Base-by-base conservation (phyloP, 2,329 filamentous ascomycete species). In the Paecilomyces sp. region DNA sequence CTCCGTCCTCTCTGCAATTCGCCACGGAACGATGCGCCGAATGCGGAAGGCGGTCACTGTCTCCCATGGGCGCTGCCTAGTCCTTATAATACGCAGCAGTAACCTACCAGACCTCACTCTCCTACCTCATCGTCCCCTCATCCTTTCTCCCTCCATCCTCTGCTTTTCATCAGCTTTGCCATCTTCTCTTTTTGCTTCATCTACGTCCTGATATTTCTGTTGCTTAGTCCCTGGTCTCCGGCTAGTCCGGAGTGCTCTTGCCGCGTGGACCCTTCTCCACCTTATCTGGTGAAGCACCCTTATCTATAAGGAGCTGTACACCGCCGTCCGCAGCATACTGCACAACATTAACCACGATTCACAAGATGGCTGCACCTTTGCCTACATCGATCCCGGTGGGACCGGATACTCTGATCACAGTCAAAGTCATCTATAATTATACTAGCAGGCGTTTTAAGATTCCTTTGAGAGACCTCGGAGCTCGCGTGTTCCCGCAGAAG, bases 361-460 rank as follows among this genome's bases (percentile, higher is more conserved):
- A 53, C 13, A 53, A 63, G 69, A 78, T 79, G 75, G 73, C 75
- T 57, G 66, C 63, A 68, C 75, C 78, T 71, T 72, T 76, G 61
- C 71, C 77, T 65, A 60, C 70, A 58, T 74, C 75, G 62, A 70
- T 77, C 59, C 75, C 80, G 50, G 80, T 84, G 60, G 81, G 78
- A 57, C 83, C 85, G 59, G 89, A 92, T 63, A 91, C 89, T 57
- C 80, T 85, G 65, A 89, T 97, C 76, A 91, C 89, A 65, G 81
- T 97, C 79, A 97, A 97, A 81, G 83, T 96, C 71, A 84, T 85
- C 70, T 86, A 89, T 70, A 86, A 92, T 71, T 90, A 90, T 61
- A 80, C 78, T 69, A 89, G 87, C 69, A 87, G 89, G 70, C 89
- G 92, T 68, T 90, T 95, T 80, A 97, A 96, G 83, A 83, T 97